Percentiles rank a stretch among this genome's conserved stretches.
Conservation (phyloP, 768 basidiomycete species). For the Asterophora lycoperdoides region DNA sequence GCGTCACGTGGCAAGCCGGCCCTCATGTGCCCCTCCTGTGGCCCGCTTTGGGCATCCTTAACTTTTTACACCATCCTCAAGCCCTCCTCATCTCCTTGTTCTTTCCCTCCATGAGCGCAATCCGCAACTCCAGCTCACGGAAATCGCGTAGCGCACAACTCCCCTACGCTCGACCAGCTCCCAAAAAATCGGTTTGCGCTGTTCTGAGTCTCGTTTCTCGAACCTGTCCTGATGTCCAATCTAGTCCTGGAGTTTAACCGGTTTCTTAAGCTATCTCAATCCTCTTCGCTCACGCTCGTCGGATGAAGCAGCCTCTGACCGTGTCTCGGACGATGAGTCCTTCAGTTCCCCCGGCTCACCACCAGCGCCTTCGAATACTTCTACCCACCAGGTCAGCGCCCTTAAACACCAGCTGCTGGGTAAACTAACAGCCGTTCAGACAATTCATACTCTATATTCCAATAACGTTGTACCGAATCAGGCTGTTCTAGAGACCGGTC, state of each 20-base stretch:
- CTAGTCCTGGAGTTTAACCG: constrained; percentile 49
- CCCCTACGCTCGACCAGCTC: constrained; percentile 49
- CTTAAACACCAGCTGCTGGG: neutral
- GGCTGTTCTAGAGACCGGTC: neutral
- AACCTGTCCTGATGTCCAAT: constrained; percentile 4
- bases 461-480: neutral
- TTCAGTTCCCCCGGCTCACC: constrained; percentile 5
- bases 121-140: constrained; percentile 41
- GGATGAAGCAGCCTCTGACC: constrained; percentile 17
- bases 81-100: neutral
- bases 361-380: constrained; percentile 21
- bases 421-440: constrained; percentile 7
- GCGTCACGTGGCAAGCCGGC: constrained; percentile 33
- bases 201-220: constrained; percentile 3
- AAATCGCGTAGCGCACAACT: constrained; percentile 36
- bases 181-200: constrained; percentile 46
- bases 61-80: constrained; percentile 8
- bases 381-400: constrained; percentile 25
- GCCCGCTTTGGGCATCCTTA: constrained; percentile 14
- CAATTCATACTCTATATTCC: constrained; percentile 15
- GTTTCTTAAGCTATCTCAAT: constrained; percentile 48
- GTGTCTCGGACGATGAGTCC: constrained; percentile 18
- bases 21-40: constrained; percentile 28
- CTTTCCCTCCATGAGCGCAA: constrained; percentile 48
- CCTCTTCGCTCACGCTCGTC: constrained; percentile 36